phyloP scores from a whole-genome alignment of 2,329 filamentous ascomycete species.

The Fusarium sp. region DNA sequence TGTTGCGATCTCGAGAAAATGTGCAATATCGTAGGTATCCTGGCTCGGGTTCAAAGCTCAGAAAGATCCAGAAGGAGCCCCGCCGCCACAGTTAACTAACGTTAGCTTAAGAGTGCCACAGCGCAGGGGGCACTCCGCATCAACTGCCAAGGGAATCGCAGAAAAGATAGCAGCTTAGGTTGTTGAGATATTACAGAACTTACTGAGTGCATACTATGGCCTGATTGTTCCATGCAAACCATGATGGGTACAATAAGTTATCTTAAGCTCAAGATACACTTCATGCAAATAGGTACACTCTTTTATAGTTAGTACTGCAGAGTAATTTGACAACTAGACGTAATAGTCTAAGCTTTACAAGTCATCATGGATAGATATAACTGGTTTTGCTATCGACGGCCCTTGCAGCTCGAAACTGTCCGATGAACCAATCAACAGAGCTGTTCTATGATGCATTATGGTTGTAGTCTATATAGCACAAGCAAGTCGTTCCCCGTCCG shows the following conservation, averaged over 20 bases:
- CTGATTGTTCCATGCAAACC: too few species aligned
- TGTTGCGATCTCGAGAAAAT: background rate
- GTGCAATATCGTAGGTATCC: conserved; percentile 11
- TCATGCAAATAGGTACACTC: too few species aligned
- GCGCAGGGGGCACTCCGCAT: conserved; percentile 10
- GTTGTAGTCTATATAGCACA: conserved; percentile 17
- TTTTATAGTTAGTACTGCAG: too few species aligned
- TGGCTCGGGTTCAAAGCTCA: background rate
- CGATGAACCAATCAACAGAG: conserved; percentile 4
- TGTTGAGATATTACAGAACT: too few species aligned
- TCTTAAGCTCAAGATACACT: too few species aligned
- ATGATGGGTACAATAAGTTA: too few species aligned
- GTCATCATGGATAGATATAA: background rate
- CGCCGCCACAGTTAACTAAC: conserved; percentile 14
- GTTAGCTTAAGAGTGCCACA: background rate
- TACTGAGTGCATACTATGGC: too few species aligned
- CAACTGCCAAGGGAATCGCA: background rate
- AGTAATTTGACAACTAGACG: background rate
- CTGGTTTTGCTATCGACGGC: background rate
- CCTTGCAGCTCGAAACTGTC: background rate
- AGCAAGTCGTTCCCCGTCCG: conserved; percentile 1
- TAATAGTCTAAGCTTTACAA: conserved; percentile 1
- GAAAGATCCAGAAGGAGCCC: conserved; percentile 12
- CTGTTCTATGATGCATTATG: conserved; percentile 23
- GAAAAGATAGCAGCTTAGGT: too few species aligned